These are phyloP conservation scores for Metarhizium robertsii DNA, from an alignment of 2,329 filamentous ascomycete species.

Conservation along the genomic window DNA sequence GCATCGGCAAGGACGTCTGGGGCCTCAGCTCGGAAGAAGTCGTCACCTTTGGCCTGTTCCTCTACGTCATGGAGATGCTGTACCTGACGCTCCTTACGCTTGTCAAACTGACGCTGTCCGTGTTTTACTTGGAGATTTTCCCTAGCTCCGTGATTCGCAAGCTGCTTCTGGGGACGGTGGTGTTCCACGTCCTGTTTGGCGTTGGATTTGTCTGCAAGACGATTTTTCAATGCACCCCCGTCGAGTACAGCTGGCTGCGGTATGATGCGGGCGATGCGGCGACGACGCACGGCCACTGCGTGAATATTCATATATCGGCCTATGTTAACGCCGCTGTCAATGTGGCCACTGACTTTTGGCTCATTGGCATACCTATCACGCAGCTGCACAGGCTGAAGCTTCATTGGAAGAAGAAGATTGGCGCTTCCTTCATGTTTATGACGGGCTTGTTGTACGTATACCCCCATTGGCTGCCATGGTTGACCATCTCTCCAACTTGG, in stretches of 20 bases:
- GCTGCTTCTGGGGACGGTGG: conserved; percentile 26
- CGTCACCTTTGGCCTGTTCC: conserved; percentile 23
- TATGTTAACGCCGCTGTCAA: conserved; percentile 37
- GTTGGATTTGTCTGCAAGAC: conserved; percentile 27
- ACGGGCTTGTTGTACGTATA: conserved; percentile 24
- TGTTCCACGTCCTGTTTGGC: conserved; percentile 24
- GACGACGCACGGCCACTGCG: conserved; percentile 26
- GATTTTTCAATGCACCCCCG: conserved; percentile 36
- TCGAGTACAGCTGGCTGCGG: conserved; percentile 34
- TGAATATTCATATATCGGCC: conserved; percentile 31
- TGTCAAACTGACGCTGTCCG: conserved; percentile 35
- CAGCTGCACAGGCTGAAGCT: conserved; percentile 25
- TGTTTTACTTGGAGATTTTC: conserved; percentile 41
- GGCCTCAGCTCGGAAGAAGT: background rate
- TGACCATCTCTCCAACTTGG: background rate
- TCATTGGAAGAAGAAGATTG: conserved; percentile 29
- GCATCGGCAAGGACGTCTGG: conserved; percentile 1
- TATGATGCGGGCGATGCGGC: conserved; percentile 31
- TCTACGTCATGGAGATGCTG: conserved; percentile 26
- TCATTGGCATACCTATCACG: conserved; percentile 34
- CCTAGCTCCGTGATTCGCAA: conserved; percentile 22
- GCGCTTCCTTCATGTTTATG: conserved; percentile 31
- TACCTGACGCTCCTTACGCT: conserved; percentile 32
- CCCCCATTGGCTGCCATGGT: background rate
- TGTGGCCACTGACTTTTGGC: conserved; percentile 35